These are phyloP conservation scores for Verticillium isaacii DNA, from an alignment of 2,329 filamentous ascomycete genomes.

Conservation along the genomic window DNA sequence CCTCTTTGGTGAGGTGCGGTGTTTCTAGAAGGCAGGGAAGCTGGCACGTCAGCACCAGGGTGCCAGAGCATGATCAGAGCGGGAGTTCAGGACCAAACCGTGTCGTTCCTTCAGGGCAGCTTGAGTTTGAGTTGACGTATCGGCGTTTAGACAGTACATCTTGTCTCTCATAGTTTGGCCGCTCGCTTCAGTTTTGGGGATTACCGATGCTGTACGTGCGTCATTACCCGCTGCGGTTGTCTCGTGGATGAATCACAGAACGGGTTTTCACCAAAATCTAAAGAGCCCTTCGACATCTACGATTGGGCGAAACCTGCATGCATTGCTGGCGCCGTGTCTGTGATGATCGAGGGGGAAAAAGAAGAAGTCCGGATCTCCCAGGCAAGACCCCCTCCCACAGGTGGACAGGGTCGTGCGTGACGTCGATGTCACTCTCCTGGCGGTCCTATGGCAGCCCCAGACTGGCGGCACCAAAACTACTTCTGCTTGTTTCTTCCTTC, in stretches of 20 bases:
- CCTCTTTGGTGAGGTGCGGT: neutral
- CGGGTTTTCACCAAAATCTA: no score
- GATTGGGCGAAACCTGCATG: no score
- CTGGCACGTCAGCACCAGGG: neutral
- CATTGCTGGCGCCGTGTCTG: neutral
- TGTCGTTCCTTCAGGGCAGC: no score
- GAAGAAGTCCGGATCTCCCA: neutral
- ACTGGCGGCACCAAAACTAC: neutral
- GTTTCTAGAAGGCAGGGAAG: neutral
- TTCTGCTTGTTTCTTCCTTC: neutral
- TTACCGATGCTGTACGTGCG: no score
- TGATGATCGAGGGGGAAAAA: neutral
- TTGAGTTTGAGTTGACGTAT: no score
- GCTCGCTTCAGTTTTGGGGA: no score
- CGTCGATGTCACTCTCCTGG: neutral
- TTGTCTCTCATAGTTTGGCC: no score
- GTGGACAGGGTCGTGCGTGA: neutral
- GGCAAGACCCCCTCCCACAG: neutral
- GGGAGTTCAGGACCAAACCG: no score
- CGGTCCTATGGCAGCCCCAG: neutral
- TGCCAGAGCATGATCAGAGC: neutral
- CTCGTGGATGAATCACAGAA: no score
- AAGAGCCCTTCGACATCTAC: no score
- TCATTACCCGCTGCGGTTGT: no score
- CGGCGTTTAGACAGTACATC: no score